Evolutionary conservation across 768 basidiomycete species (phyloP), one percentile per base, ranked within the genome.

Genomic region (Amanita pseudoporphyria): DNA sequence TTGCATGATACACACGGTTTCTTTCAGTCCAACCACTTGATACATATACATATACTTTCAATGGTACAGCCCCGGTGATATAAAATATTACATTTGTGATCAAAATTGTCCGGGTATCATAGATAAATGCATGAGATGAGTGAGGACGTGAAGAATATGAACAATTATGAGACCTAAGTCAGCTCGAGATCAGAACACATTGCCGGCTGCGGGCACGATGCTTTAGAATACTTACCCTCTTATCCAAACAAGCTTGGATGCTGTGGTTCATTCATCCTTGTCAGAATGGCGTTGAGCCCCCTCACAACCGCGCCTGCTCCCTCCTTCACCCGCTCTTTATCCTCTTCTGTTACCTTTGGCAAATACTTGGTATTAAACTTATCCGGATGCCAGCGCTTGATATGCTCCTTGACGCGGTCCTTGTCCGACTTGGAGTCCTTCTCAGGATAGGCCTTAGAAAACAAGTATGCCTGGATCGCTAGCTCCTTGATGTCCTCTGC

Each of bases 341-440:
- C 84, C 31, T 61, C 70, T 53, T 81, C 79, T 43, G 68, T 64
- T 43, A 88, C 84, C 63, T 80, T 80, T 9, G 73, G 67, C 59
- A 89, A 61, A 47, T 77, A 66, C 61, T 82, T 80, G 31, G 78
- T 79, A 55, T 88, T 82, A 58, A 90, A 89, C 30, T 84, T 78
- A 64, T 90, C 87, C 3, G 87, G 87, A 64, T 90, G 87, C 87
- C 86, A 90, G 54, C 73, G 67, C 63, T 77, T 74, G 56, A 90
- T 73, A 47, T 81, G 78, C 53, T 88, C 86, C 68, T 80, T 85
- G 54, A 87, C 71, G 12, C 84, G 78, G 56, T 88, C 87, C 66
- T 84, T 85, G 44, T 70, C 57, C 41, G 68, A 67, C 63, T 74
- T 78, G 44, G 71, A 74, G 24, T 80, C 79, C 49, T 61, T 67